Evolutionary conservation across 1,284 basidiomycete species (phyloP), one percentile per base, ranked within the genome.

Genomic region (Trametes versicolor): DNA sequence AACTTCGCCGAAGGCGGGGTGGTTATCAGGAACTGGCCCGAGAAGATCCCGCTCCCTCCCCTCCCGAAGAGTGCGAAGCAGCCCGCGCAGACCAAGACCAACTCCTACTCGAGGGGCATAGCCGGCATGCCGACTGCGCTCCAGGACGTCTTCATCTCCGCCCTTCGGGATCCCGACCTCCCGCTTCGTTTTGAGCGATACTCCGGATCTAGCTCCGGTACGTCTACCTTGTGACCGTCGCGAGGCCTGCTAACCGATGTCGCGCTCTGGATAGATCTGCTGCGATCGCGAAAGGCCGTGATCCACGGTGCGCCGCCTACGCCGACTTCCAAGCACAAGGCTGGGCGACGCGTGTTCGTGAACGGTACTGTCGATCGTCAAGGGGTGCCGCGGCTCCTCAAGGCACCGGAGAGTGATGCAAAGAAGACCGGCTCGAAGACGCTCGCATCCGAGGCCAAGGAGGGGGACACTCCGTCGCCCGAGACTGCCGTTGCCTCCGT

Each of bases 11-110:
- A 27, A 5, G 25, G 27, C 23, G 48, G 48, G 12, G 27, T 49
- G 17, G 21, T 49, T 12, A 49, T 49, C 48, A 27, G 48, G 23
- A 49, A 49, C 48, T 49, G 48, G 48, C 48, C 48, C 13, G 23
- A 49, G 12, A 12, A 29, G 48, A 29, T 49, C 13, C 48, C 48
- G 12, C 27, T 49, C 25, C 48, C 48, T 15, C 48, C 48, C 7
- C 43, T 19, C 19, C 43, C 43, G 43, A 25, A 29, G 23, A 12
- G 8, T 21, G 13, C 48, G 21, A 25, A 27, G 12, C 23, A 6
- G 48, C 10, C 8, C 12, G 12, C 15, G 4, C 5, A 49, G 48
- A 6, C 37, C 37, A 12, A 39, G 5, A 8, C 48, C 23, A 49
- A 49, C 4, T 3, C 48, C 4, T 49, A 45, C 43, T n/a, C 48